Percentiles rank a stretch among this genome's conserved stretches.
phyloP scores from a whole-genome alignment of 345 rosid genomes.

The Brassica juncea region DNA sequence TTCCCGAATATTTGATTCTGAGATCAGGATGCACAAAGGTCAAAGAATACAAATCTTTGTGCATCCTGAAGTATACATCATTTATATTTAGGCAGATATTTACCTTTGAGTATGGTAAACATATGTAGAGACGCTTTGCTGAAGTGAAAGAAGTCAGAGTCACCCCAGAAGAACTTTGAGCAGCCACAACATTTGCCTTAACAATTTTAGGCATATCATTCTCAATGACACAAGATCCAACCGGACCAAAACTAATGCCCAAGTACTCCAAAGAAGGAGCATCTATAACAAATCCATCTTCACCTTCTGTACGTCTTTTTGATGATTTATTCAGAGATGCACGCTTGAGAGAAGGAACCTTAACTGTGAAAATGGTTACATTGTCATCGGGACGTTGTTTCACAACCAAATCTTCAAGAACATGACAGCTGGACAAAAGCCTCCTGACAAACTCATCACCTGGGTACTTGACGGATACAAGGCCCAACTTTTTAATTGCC shows the following conservation, averaged over 20 bases:
- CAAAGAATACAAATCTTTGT: background rate
- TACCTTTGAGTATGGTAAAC: background rate
- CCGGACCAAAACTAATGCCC: background rate
- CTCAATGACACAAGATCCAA: background rate
- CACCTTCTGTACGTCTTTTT: background rate
- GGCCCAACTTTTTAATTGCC: background rate
- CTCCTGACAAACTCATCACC: constrained; percentile 4
- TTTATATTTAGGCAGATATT: background rate
- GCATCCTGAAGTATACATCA: background rate
- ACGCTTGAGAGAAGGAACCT: background rate
- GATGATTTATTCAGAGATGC: background rate
- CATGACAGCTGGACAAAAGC: background rate
- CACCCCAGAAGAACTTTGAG: background rate
- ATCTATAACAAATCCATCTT: background rate
- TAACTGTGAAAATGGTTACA: background rate
- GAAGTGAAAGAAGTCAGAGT: background rate
- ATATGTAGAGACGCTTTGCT: background rate
- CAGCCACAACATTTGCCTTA: background rate
- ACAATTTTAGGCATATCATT: background rate
- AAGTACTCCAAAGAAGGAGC: background rate
- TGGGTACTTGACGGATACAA: background rate
- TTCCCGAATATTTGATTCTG: background rate
- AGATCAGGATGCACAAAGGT: too few species aligned
- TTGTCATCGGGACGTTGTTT: background rate
- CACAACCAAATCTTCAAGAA: constrained; percentile 2